Conservation (phyloP, 345 rosid species). For the Cardamine chenopodiifolia region DNA sequence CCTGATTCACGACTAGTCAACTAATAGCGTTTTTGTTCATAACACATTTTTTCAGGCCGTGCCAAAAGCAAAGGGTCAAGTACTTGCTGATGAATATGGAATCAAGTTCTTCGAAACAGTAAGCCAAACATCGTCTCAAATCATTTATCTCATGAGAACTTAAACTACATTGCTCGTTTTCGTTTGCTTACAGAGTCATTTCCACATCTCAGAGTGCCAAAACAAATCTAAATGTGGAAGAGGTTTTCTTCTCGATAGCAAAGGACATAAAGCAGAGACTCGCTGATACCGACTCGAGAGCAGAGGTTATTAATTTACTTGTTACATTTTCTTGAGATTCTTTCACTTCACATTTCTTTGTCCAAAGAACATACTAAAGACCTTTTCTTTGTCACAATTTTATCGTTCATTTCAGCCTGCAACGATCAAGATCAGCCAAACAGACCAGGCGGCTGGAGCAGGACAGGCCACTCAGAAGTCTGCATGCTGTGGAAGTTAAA, state of each 20-base stretch:
- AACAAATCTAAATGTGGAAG: constrained; percentile 89
- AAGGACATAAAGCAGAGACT: constrained; percentile 94
- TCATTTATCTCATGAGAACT: neutral
- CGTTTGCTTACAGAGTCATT: constrained; percentile 23
- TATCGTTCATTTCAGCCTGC: constrained; percentile 36
- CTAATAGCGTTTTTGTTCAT: neutral
- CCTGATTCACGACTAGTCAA: neutral
- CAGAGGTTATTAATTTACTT: constrained; percentile 59
- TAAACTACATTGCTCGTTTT: constrained; percentile 9
- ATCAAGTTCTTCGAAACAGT: constrained; percentile 98
- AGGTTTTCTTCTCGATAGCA: constrained; percentile 94
- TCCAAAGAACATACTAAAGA: neutral
- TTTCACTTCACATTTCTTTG: constrained; percentile 1
- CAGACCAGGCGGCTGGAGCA: constrained; percentile 43
- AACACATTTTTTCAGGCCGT: constrained; percentile 62
- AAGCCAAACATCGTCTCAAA: constrained; percentile 38
- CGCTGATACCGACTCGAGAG: constrained; percentile 72
- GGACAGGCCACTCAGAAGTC: constrained; percentile 47
- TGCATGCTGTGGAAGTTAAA: constrained; percentile 40
- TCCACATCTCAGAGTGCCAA: constrained; percentile 81
- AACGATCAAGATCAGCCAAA: constrained; percentile 45
- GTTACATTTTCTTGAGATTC: neutral
- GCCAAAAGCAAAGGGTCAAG: constrained; percentile 95
- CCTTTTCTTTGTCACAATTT: neutral
- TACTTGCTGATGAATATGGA: constrained; percentile 98